Evolutionary conservation across 2,329 filamentous ascomycete genomes (phyloP).

Genomic region (Botryotinia calthae): DNA sequence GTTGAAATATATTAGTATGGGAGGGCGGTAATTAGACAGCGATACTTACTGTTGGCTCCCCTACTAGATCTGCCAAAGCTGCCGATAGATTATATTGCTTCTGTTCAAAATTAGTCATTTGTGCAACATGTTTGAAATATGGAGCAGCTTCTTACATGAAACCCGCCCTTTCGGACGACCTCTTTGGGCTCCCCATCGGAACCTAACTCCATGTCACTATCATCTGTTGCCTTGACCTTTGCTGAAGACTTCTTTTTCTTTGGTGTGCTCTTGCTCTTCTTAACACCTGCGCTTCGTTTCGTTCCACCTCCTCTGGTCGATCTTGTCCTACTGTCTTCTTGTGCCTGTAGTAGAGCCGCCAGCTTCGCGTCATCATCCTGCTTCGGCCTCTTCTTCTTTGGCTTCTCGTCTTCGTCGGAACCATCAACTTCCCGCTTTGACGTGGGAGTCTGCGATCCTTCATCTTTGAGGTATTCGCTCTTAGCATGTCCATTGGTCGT

Average conservation of each 20-base stretch:
- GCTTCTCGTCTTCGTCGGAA: slow-evolving; percentile 33
- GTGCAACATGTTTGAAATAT: slow-evolving; percentile 23
- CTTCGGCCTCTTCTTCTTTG: slow-evolving; percentile 58
- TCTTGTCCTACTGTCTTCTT: slow-evolving; percentile 73
- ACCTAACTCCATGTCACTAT: slow-evolving; percentile 70
- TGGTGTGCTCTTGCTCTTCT: slow-evolving; percentile 62
- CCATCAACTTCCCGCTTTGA: slow-evolving; percentile 19
- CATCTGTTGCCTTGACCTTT: slow-evolving; percentile 74
- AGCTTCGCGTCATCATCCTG: slow-evolving; percentile 82
- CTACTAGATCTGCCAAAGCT: slow-evolving; percentile 66
- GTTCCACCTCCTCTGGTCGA: slow-evolving; percentile 71
- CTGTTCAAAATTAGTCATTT: slow-evolving; percentile 29
- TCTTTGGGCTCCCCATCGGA: slow-evolving; percentile 57
- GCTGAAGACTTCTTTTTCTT: slow-evolving; percentile 72
- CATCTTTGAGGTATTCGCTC: slow-evolving; percentile 23
- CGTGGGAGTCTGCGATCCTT: slow-evolving; percentile 19
- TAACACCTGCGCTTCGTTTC: slow-evolving; percentile 50
- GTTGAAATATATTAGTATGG: slow-evolving; percentile 24
- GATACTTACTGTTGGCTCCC: slow-evolving; percentile 61
- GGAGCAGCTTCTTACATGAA: slow-evolving; percentile 62
- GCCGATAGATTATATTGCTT: slow-evolving; percentile 75
- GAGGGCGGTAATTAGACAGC: neutral
- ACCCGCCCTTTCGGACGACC: slow-evolving; percentile 77
- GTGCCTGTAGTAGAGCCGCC: slow-evolving; percentile 84
- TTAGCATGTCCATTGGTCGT: slow-evolving; percentile 17